Conservation (phyloP, 352 stramenopile species). For the Globisporangium recalcitrans region DNA sequence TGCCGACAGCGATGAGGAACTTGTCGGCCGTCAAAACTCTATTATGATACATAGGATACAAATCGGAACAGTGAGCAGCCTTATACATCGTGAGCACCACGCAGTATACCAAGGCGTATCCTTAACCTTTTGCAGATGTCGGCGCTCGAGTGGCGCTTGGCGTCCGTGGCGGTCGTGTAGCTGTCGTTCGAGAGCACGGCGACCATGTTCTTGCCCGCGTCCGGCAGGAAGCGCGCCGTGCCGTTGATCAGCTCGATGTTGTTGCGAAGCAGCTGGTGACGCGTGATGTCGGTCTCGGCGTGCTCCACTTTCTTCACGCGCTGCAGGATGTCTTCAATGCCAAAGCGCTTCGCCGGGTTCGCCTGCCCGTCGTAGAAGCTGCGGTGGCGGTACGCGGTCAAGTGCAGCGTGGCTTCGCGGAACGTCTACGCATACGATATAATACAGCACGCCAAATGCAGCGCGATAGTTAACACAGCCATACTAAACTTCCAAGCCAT, state of each 20-base stretch:
- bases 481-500: not conserved
- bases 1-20: constrained; percentile 85
- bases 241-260: constrained; percentile 75
- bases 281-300: constrained; percentile 82
- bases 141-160: constrained; percentile 60
- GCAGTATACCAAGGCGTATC: not conserved
- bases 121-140: constrained; percentile 84
- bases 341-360: constrained; percentile 61
- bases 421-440: constrained; percentile 56
- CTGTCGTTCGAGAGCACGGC: constrained; percentile 81
- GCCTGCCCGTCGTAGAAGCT: constrained; percentile 83
- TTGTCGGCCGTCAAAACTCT: constrained; percentile 82
- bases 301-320: constrained; percentile 78
- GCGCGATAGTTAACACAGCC: not conserved
- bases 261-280: constrained; percentile 79
- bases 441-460: too few species aligned
- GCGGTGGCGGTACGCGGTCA: constrained; percentile 85
- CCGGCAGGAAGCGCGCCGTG: constrained; percentile 70
- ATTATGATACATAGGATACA: not conserved
- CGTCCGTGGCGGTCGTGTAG: constrained; percentile 74
- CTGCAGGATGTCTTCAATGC: constrained; percentile 80
- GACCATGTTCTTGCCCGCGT: constrained; percentile 66
- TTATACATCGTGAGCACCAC: not conserved
- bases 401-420: constrained; percentile 83
- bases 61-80: not conserved